Conservation (phyloP, 805 yeast species). For the Ogataea nonfermentans region DNA sequence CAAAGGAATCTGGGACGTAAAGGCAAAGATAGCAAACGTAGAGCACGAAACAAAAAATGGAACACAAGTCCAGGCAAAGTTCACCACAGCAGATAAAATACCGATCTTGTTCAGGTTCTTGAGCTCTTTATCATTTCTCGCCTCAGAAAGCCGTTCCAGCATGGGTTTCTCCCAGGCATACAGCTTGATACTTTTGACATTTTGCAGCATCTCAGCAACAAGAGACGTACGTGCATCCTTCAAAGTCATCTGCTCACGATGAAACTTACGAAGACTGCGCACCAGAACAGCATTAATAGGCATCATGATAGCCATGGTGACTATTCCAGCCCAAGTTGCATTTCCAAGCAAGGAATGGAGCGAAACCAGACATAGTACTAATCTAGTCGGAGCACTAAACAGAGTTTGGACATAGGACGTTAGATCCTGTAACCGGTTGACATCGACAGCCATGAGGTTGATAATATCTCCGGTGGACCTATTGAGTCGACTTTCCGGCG, state of each 20-base stretch:
- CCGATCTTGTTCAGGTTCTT: conserved; percentile 50
- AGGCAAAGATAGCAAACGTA: conserved; percentile 55
- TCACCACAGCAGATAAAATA: conserved; percentile 42
- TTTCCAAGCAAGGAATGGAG: conserved; percentile 55
- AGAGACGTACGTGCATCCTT: conserved; percentile 60
- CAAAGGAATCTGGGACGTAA: conserved; percentile 45
- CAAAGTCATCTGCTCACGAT: conserved; percentile 56
- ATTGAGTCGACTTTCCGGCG: conserved; percentile 59
- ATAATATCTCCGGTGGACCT: conserved; percentile 76
- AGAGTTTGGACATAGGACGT: conserved; percentile 52
- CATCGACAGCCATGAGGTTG: conserved; percentile 77
- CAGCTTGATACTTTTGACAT: conserved; percentile 62
- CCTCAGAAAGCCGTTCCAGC: conserved; percentile 47
- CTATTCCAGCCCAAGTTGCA: conserved; percentile 57
- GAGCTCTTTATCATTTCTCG: conserved; percentile 60
- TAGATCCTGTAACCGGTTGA: conserved; percentile 59
- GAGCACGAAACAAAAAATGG: conserved; percentile 65
- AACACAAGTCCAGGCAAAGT: conserved; percentile 61
- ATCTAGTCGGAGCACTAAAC: conserved; percentile 57
- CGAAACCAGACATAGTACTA: conserved; percentile 52
- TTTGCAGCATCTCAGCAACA: conserved; percentile 56
- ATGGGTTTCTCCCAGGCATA: conserved; percentile 72
- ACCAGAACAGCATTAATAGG: conserved; percentile 55
- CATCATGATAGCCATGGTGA: conserved; percentile 51
- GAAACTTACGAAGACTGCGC: conserved; percentile 42